Evolutionary conservation across 768 basidiomycete species (phyloP).

Genomic region (Punctularia strigosozonata): DNA sequence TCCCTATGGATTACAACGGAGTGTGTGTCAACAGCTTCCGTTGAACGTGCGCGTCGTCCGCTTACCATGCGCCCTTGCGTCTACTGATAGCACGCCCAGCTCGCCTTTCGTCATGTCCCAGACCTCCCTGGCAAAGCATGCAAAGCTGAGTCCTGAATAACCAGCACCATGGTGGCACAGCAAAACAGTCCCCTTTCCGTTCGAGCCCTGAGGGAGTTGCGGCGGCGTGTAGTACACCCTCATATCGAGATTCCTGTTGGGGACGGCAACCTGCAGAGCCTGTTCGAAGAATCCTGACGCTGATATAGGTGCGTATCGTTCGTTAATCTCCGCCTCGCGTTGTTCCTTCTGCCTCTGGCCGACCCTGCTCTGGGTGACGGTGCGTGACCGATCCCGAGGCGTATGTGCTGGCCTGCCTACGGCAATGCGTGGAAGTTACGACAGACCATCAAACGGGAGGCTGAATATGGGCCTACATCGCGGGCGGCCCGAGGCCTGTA

Average conservation of each 20-base stretch:
- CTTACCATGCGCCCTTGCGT: conserved; percentile 83
- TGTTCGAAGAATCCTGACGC: conserved; percentile 66
- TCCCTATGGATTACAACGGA: conserved; percentile 31
- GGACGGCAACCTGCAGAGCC: conserved; percentile 67
- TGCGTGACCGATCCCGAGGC: too few species aligned
- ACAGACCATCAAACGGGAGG: conserved; percentile 9
- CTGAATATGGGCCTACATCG: conserved; percentile 34
- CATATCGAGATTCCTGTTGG: conserved; percentile 47
- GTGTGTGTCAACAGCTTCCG: neutral
- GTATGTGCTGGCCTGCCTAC: too few species aligned
- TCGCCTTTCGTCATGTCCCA: conserved; percentile 46
- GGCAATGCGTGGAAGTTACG: conserved; percentile 20
- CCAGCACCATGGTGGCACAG: conserved; percentile 96
- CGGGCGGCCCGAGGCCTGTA: conserved; percentile 48
- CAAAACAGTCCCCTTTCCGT: conserved; percentile 45
- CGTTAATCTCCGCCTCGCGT: conserved; percentile 22
- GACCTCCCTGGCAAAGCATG: conserved; percentile 80
- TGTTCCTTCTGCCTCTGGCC: conserved; percentile 11
- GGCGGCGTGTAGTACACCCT: conserved; percentile 82
- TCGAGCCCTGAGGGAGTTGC: conserved; percentile 23
- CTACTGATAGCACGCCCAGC: conserved; percentile 71
- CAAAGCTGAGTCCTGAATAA: conserved; percentile 82
- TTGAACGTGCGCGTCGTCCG: conserved; percentile 1
- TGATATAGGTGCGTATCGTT: conserved; percentile 70
- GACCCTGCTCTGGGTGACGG: too few species aligned